These are phyloP conservation scores for Elsinoe arachidis DNA, from an alignment of 2,329 filamentous ascomycete genomes.

Conservation along the genomic window DNA sequence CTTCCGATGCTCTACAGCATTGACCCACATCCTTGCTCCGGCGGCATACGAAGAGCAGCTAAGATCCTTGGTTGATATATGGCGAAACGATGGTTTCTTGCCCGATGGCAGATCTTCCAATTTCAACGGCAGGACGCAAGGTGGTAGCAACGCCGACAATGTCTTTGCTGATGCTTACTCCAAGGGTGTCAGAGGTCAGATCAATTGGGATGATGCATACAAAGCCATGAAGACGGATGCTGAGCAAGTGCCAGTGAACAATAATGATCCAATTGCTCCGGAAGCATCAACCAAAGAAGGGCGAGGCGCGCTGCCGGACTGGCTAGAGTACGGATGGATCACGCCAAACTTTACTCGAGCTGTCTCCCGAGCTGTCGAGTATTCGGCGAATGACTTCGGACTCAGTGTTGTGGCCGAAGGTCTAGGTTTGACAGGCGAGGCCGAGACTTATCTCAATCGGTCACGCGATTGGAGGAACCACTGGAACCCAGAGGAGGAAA, in stretches of 20 bases:
- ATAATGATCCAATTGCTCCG: slow-evolving; percentile 47
- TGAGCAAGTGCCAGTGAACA: slow-evolving; percentile 52
- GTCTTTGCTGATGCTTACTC: slow-evolving; percentile 56
- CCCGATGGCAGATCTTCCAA: slow-evolving; percentile 63
- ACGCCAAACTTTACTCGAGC: slow-evolving; percentile 50
- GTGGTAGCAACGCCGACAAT: slow-evolving; percentile 62
- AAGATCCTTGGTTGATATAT: slow-evolving; percentile 60
- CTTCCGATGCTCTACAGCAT: slow-evolving; percentile 56
- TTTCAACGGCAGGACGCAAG: slow-evolving; percentile 60
- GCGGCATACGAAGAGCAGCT: slow-evolving; percentile 56
- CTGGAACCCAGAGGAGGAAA: slow-evolving; percentile 33
- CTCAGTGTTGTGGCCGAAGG: slow-evolving; percentile 42
- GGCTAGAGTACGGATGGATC: slow-evolving; percentile 57
- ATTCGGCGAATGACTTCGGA: slow-evolving; percentile 60
- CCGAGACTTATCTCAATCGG: slow-evolving; percentile 49
- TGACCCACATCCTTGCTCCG: slow-evolving; percentile 59
- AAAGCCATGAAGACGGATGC: slow-evolving; percentile 58
- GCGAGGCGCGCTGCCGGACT: slow-evolving; percentile 60
- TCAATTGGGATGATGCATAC: slow-evolving; percentile 58
- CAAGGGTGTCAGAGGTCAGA: slow-evolving; percentile 30
- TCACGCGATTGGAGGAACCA: slow-evolving; percentile 64
- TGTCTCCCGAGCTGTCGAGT: slow-evolving; percentile 58
- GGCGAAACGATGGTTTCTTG: slow-evolving; percentile 59
- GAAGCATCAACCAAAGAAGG: slow-evolving; percentile 60
- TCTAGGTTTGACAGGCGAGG: slow-evolving; percentile 39